Percentiles rank a stretch among this genome's conserved stretches.
phyloP scores from a whole-genome alignment of 2,329 filamentous ascomycete species.

The Lecanicillium sp. region DNA sequence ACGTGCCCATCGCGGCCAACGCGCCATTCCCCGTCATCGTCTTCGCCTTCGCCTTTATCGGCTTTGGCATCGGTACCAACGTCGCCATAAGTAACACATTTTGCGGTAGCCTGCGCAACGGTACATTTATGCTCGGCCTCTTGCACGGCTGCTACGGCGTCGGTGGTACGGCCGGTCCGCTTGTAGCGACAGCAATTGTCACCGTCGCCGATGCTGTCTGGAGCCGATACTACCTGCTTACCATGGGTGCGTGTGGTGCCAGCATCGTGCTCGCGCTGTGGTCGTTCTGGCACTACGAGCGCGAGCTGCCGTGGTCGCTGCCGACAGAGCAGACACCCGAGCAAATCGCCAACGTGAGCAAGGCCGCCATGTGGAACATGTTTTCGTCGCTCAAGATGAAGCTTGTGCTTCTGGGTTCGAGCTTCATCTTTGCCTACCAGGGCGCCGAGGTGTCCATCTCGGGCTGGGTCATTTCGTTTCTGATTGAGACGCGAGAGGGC shows the following conservation, averaged over 20 bases:
- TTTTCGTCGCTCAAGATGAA: slow-evolving; percentile 40
- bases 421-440: slow-evolving; percentile 83
- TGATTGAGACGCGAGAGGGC: slow-evolving; percentile 65
- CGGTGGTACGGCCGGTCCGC: slow-evolving; percentile 58
- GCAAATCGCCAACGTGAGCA: slow-evolving; percentile 12
- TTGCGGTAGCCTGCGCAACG: slow-evolving; percentile 44
- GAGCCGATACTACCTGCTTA: slow-evolving; percentile 67
- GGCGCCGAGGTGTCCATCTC: slow-evolving; percentile 78
- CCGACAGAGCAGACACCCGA: slow-evolving; percentile 26
- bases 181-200: slow-evolving; percentile 68
- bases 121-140: slow-evolving; percentile 49
- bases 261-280: slow-evolving; percentile 54
- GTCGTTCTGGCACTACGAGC: slow-evolving; percentile 64
- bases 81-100: slow-evolving; percentile 54
- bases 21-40: slow-evolving; percentile 66
- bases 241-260: slow-evolving; percentile 47
- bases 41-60: slow-evolving; percentile 60
- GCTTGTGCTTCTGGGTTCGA: slow-evolving; percentile 63
- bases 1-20: slow-evolving; percentile 55
- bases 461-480: slow-evolving; percentile 80
- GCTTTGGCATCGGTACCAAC: slow-evolving; percentile 48
- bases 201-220: slow-evolving; percentile 51
- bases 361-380: slow-evolving; percentile 32
- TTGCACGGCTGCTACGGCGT: slow-evolving; percentile 63
- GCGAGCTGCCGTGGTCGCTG: slow-evolving; percentile 35